Evolutionary conservation across 148 eudicot species (phyloP).

Genomic region (Arbutus unedo): DNA sequence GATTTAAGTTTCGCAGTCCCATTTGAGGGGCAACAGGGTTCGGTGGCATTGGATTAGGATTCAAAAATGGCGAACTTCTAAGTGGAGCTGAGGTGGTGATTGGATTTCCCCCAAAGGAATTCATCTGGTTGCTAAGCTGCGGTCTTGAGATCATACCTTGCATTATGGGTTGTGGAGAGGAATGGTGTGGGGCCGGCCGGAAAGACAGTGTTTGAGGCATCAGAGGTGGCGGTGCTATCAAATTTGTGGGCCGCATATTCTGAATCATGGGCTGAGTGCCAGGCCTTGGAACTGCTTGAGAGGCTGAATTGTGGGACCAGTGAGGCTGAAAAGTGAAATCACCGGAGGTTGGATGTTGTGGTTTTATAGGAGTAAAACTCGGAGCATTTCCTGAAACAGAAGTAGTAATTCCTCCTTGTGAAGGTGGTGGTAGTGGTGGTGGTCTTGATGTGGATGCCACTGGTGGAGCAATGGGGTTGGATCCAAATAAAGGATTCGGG

Average conservation of each 20-base stretch:
- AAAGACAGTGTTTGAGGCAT: constrained; percentile 48
- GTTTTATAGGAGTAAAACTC: constrained; percentile 48
- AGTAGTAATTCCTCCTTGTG: constrained; percentile 33
- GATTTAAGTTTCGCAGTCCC: constrained; percentile 52
- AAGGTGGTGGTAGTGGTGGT: constrained; percentile 20
- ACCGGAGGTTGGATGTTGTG: constrained; percentile 40
- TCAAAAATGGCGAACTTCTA: constrained; percentile 22
- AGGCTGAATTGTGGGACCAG: constrained; percentile 40
- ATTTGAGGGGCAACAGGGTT: constrained; percentile 34
- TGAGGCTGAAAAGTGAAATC: constrained; percentile 82
- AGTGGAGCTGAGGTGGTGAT: constrained; percentile 13
- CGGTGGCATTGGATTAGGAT: constrained; percentile 32
- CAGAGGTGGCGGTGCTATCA: constrained; percentile 33
- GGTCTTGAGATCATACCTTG: constrained; percentile 50
- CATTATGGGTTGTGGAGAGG: constrained; percentile 31
- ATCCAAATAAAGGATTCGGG: constrained; percentile 30
- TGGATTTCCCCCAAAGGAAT: constrained; percentile 26
- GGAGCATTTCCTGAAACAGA: constrained; percentile 27
- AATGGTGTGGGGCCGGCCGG: constrained; percentile 38
- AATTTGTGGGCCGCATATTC: constrained; percentile 24
- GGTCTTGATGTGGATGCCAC: constrained; percentile 28
- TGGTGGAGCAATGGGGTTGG: constrained; percentile 31
- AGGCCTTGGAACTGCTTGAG: constrained; percentile 42
- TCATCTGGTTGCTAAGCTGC: constrained; percentile 44
- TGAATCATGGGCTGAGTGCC: constrained; percentile 34